Evolutionary conservation across 2,329 filamentous ascomycete genomes (phyloP).

Genomic region (Alternaria triticina): DNA sequence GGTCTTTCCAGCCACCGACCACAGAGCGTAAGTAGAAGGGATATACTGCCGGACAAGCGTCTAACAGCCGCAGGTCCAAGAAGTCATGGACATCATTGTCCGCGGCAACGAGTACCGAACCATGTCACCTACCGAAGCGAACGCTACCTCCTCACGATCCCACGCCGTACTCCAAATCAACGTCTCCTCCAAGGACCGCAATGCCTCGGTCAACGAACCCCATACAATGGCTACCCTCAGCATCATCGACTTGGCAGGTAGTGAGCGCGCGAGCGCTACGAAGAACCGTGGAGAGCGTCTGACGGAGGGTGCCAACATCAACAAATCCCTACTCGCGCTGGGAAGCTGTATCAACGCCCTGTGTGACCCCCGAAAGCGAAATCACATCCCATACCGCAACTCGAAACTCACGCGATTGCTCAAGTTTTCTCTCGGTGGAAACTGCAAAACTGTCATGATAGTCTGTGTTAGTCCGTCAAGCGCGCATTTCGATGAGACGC

Average conservation of each 20-base stretch:
- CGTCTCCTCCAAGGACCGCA: constrained; percentile 89
- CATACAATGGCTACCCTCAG: constrained; percentile 98
- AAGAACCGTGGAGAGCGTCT: constrained; percentile 94
- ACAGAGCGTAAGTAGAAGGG: constrained; percentile 68
- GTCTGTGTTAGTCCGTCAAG: constrained; percentile 97
- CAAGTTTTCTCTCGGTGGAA: constrained; percentile 96
- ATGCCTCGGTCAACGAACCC: constrained; percentile 89
- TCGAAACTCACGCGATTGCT: constrained; percentile 94
- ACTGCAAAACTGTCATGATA: constrained; percentile 99
- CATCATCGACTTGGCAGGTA: constrained; percentile 96
- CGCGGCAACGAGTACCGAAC: constrained; percentile 92
- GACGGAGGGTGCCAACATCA: constrained; percentile 96
- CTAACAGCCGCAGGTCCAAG: constrained; percentile 60
- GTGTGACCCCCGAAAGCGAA: constrained; percentile 88
- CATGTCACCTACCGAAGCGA: constrained; percentile 95
- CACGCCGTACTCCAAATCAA: constrained; percentile 98
- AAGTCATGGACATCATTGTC: constrained; percentile 99
- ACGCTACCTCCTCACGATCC: constrained; percentile 95
- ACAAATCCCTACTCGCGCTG: constrained; percentile 93
- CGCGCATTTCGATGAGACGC: constrained; percentile 95
- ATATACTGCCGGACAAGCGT: not conserved
- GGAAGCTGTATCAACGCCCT: constrained; percentile 98
- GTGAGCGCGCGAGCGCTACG: constrained; percentile 92
- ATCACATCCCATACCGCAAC: constrained; percentile 96
- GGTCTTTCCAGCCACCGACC: constrained; percentile 92